Base-by-base conservation (phyloP, 192 early-diverging fungal genomes). In the Phycomyces blakesleeanus region DNA sequence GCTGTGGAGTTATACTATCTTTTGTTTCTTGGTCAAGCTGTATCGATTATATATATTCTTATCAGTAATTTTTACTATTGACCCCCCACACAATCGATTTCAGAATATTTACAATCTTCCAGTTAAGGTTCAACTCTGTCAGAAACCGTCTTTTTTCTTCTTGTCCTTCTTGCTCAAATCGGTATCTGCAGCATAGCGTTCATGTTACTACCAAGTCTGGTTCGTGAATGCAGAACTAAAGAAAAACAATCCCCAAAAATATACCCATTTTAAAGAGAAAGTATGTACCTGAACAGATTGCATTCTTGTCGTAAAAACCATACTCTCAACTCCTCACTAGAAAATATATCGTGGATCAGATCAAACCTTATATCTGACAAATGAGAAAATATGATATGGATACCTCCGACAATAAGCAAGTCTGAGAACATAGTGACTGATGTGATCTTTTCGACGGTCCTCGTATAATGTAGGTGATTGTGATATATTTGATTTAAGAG, bases 371-470 rank as follows among this genome's bases (percentile, higher is more conserved):
- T n/a, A 5, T 29, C 15, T 60, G 10, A 1, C n/a, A 21, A 22
- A 1, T 22, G n/a, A 25, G n/a, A 4, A 49, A 62, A 55, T 60
- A n/a, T 54, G 40, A n/a, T 3, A 6, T 15, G 18, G 54, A 69
- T 71, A 82, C 78, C 69, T 82, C 57, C 80, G 57, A 56, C 77
- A 79, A 54, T 87, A 92, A 0, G 91, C 92, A 42, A 93, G 71
- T 42, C 89, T 85, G 27, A 93, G 66, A 20, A 93, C 88, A 73
- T 89, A 92, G 66, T 93, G 92, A 58, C 85, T 88, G 24, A 93
- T 73, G 41, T 90, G 84, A 79, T 93, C 92, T 69, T 92, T 91
- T 55, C 83, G 75, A 42, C 92, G 78, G 57, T 93, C 84, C 25
- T 75, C 75, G 44, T 81, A 70, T 7, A 83, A 50, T 50, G 81